Percentiles rank a stretch among this genome's conserved stretches.
Evolutionary conservation across 768 basidiomycete species (phyloP).

Genomic region (Leccinum uliginosum): DNA sequence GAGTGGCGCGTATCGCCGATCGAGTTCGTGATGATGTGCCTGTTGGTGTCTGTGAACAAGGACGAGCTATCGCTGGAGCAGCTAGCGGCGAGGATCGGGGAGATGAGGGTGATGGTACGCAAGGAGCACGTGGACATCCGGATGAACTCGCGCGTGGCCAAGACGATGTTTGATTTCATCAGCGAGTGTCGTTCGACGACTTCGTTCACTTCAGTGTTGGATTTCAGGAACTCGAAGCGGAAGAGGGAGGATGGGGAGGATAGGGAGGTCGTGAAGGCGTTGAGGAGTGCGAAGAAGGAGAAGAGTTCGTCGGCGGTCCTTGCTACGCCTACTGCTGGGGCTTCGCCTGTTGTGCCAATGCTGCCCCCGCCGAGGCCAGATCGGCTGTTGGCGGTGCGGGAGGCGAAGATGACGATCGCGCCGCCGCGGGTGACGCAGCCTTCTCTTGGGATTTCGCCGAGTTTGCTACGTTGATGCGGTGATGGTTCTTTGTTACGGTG

Average conservation of each 20-base stretch:
- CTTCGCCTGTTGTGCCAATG: no score
- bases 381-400: conserved; percentile 9
- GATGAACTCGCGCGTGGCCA: conserved; percentile 55
- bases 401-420: conserved; percentile 17
- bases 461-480: not conserved
- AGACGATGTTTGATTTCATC: conserved; percentile 53
- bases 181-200: conserved; percentile 16
- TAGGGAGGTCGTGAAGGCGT: no score
- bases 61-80: conserved; percentile 33
- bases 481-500: no score
- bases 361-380: conserved; percentile 21
- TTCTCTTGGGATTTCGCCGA: not conserved
- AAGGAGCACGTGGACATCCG: conserved; percentile 58
- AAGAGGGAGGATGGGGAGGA: conserved; percentile 25
- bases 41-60: conserved; percentile 53
- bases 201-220: not conserved
- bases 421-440: conserved; percentile 10
- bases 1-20: conserved; percentile 58
- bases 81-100: conserved; percentile 41
- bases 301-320: conserved; percentile 1
- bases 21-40: conserved; percentile 56
- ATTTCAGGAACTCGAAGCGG: conserved; percentile 12
- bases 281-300: conserved; percentile 3
- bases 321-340: no score
- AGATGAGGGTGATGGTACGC: conserved; percentile 56